These are phyloP conservation scores for Lignosus rhinocerotis DNA, from an alignment of 1,284 basidiomycete genomes.

Conservation along the genomic window DNA sequence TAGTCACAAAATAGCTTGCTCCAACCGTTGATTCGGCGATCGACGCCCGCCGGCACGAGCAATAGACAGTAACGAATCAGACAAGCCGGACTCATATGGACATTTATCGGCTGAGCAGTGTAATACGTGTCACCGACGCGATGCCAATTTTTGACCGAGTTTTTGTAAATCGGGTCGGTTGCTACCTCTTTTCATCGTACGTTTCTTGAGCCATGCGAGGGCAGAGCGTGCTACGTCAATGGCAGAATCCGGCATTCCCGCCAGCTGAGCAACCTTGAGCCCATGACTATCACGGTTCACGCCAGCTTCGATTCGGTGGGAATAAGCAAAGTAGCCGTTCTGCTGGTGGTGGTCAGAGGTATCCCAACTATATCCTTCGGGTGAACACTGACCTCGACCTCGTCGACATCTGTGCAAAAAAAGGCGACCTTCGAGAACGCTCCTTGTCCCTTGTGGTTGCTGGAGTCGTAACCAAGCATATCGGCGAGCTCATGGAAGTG, in stretches of 20 bases:
- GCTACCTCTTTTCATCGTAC: constrained; percentile 21
- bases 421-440: constrained; percentile 71
- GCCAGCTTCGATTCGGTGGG: constrained; percentile 79
- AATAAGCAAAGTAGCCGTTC: constrained; percentile 81
- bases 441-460: constrained; percentile 41
- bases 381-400: constrained; percentile 56
- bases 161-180: constrained; percentile 27
- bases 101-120: too few relatives aligned
- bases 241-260: constrained; percentile 76
- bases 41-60: too few relatives aligned
- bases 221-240: constrained; percentile 59
- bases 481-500: constrained; percentile 95
- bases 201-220: constrained; percentile 41
- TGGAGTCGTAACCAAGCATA: constrained; percentile 66
- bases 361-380: not conserved
- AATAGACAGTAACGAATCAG: too few relatives aligned
- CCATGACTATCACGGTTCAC: constrained; percentile 93
- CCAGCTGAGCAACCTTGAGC: constrained; percentile 86
- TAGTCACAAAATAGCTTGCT: too few relatives aligned
- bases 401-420: constrained; percentile 87
- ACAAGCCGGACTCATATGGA: too few relatives aligned
- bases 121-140: not conserved
- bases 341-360: constrained; percentile 27
- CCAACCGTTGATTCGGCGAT: too few relatives aligned
- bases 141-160: constrained; percentile 33